A percentile compares a stretch with the other conserved stretches of the same genome.
Evolutionary conservation across 768 basidiomycete genomes (phyloP).

Genomic region (Lentinula guzmanii): DNA sequence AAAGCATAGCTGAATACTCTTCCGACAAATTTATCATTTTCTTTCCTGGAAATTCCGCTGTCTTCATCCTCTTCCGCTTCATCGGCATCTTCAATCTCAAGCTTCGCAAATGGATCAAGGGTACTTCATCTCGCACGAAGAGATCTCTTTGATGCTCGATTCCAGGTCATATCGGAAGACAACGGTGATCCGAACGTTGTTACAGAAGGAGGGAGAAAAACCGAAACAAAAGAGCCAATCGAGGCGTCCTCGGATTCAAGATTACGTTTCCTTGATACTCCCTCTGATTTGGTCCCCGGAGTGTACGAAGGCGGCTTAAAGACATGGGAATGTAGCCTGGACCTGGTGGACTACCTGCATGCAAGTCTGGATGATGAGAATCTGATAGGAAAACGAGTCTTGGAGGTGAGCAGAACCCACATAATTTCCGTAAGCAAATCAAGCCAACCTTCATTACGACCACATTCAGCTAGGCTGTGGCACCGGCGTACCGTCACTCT

Average conservation of each 20-base stretch:
- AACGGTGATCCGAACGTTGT: slow-evolving; percentile 12
- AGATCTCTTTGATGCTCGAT: slow-evolving; percentile 94
- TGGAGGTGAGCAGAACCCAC: slow-evolving; percentile 56
- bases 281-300: slow-evolving; percentile 86
- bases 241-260: slow-evolving; percentile 21
- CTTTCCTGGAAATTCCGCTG: not conserved
- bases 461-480: slow-evolving; percentile 79
- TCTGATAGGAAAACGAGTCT: slow-evolving; percentile 44
- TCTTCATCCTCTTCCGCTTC: not conserved
- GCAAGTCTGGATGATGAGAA: slow-evolving; percentile 17
- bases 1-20: not conserved
- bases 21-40: not conserved
- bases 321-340: slow-evolving; percentile 95
- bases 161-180: slow-evolving; percentile 74
- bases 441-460: too few species aligned
- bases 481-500: slow-evolving; percentile 80
- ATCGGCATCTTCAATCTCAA: not conserved
- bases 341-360: slow-evolving; percentile 68
- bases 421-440: too few species aligned
- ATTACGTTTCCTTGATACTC: slow-evolving; percentile 67
- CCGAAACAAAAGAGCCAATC: slow-evolving; percentile 9
- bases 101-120: not conserved
- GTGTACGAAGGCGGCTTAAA: slow-evolving; percentile 96
- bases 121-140: slow-evolving; percentile 53
- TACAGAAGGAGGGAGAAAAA: slow-evolving; percentile 19